These are phyloP conservation scores for Miamiensis avidus DNA, from an alignment of 169 alveolate genomes.

Conservation along the genomic window DNA sequence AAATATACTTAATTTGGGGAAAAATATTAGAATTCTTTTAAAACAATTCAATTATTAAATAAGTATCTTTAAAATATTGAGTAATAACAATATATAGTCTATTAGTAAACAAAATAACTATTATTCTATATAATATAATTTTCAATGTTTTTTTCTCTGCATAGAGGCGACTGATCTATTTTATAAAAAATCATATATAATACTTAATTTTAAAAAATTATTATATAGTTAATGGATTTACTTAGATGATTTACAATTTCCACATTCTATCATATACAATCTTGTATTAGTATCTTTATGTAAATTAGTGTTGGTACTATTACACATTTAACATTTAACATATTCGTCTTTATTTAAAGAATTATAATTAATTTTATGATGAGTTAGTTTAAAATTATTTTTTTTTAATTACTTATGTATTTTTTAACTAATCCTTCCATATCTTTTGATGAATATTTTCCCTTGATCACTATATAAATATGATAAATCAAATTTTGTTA, in stretches of 20 bases:
- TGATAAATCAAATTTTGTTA: constrained; percentile 25
- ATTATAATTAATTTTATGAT: no score
- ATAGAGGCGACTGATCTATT: not conserved
- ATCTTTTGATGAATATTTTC: constrained; percentile 44
- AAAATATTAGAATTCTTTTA: no score
- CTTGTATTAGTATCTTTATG: constrained; percentile 61
- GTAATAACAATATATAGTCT: not conserved
- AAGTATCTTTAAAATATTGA: no score
- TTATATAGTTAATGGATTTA: not conserved
- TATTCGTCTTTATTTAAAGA: constrained; percentile 46
- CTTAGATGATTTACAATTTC: constrained; percentile 57
- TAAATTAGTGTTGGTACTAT: constrained; percentile 52
- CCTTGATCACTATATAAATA: constrained; percentile 50
- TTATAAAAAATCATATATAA: not conserved
- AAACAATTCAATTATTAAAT: no score
- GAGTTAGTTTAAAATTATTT: not conserved
- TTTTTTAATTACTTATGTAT: constrained; percentile 40
- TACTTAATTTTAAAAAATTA: no score
- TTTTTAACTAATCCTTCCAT: constrained; percentile 54
- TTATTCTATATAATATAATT: no score
- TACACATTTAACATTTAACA: constrained; percentile 63
- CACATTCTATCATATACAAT: constrained; percentile 55
- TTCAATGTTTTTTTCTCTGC: not conserved
- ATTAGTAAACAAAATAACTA: not conserved
- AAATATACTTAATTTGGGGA: no score